Evolutionary conservation across 495 filamentous ascomycete species (phyloP).

Genomic region (Hyphodiscus hymeniophilus): DNA sequence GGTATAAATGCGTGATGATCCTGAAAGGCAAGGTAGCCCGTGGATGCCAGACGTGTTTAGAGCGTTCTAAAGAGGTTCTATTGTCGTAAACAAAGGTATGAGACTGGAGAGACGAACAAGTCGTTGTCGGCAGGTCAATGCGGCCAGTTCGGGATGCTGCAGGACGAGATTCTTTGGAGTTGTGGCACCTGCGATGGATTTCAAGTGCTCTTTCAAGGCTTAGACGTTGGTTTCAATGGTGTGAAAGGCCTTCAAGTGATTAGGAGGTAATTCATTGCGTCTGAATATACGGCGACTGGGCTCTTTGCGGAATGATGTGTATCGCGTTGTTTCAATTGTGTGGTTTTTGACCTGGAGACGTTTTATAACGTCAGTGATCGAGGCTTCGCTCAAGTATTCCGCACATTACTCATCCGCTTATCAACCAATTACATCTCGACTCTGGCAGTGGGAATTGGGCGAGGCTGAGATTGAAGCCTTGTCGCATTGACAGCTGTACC

Average conservation of each 20-base stretch:
- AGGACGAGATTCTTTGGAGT: constrained; percentile 13
- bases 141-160: constrained; percentile 25
- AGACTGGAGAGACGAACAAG: constrained; percentile 17
- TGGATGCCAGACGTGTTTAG: constrained; percentile 16
- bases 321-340: not conserved
- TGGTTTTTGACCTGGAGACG: too few species aligned
- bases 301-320: not conserved
- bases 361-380: not conserved
- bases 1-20: constrained; percentile 10
- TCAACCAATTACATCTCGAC: not conserved
- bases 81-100: constrained; percentile 19
- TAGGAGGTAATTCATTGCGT: constrained; percentile 11
- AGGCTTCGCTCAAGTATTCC: too few species aligned
- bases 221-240: not conserved
- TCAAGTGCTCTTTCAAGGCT: constrained; percentile 4
- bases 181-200: constrained; percentile 10
- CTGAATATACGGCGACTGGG: not conserved
- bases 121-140: constrained; percentile 20
- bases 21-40: constrained; percentile 16
- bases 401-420: not conserved
- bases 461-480: constrained; percentile 5
- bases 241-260: constrained; percentile 6
- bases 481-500: not conserved
- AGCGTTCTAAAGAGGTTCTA: constrained; percentile 15
- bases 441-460: not conserved